Percentiles rank a stretch among this genome's conserved stretches.
phyloP scores from a whole-genome alignment of 768 basidiomycete genomes.

The Lentinus tigrinus region DNA sequence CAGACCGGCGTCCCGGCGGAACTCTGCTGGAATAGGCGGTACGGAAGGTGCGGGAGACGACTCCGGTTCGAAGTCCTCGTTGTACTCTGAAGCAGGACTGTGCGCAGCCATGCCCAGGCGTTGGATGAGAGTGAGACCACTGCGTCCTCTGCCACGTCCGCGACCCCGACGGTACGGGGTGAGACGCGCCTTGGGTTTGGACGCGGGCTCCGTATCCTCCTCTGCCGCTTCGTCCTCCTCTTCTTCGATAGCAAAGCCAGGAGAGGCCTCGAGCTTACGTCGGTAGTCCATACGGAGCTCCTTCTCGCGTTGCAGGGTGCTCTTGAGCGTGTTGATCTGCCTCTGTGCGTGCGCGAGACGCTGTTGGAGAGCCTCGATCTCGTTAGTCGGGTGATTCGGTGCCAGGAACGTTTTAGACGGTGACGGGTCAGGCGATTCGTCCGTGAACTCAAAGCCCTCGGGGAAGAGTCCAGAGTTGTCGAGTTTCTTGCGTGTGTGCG shows the following conservation, averaged over 20 bases:
- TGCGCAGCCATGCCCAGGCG: constrained; percentile 58
- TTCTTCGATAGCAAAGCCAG: constrained; percentile 40
- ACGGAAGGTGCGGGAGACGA: constrained; percentile 30
- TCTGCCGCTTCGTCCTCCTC: constrained; percentile 46
- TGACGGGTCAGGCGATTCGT: constrained; percentile 62
- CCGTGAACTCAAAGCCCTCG: constrained; percentile 39
- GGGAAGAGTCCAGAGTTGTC: constrained; percentile 50
- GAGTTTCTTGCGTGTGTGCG: constrained; percentile 56
- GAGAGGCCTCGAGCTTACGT: constrained; percentile 48
- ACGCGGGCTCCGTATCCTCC: constrained; percentile 20
- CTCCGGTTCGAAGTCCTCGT: constrained; percentile 33
- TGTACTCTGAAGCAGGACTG: constrained; percentile 50
- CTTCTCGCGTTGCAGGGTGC: constrained; percentile 79
- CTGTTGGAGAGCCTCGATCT: constrained; percentile 80
- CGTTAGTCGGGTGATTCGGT: constrained; percentile 73
- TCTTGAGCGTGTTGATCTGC: constrained; percentile 80
- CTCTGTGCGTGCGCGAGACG: constrained; percentile 83
- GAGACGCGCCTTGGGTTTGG: constrained; percentile 38
- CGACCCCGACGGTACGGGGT: constrained; percentile 60
- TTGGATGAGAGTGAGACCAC: constrained; percentile 64
- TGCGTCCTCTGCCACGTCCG: constrained; percentile 48
- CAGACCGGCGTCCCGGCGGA: constrained; percentile 32
- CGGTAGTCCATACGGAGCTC: constrained; percentile 70
- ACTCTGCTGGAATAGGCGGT: constrained; percentile 34
- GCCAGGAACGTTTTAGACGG: constrained; percentile 63